phyloP scores from a whole-genome alignment of 305 asterid genomes.

The Andrographis paniculata region DNA sequence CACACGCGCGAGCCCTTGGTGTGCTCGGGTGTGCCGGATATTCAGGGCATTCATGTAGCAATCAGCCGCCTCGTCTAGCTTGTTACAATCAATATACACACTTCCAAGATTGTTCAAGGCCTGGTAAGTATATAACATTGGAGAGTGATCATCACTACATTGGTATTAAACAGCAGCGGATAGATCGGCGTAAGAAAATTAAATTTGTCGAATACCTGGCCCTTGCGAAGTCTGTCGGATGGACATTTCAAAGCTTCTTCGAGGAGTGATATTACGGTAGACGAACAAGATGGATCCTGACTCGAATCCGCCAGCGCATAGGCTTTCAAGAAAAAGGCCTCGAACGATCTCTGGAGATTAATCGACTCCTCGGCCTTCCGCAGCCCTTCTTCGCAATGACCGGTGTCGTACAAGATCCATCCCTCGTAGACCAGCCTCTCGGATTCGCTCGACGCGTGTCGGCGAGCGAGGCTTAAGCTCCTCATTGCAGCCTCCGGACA shows the following conservation, averaged over 20 bases:
- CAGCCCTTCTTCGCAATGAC: conserved; percentile 92
- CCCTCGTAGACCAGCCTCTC: conserved; percentile 96
- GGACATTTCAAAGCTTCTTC: conserved; percentile 96
- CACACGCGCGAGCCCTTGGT: conserved; percentile 98
- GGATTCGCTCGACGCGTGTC: conserved; percentile 75
- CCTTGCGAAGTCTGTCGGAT: conserved; percentile 95
- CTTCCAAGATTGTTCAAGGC: conserved; percentile 97
- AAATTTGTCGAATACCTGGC: too few relatives aligned
- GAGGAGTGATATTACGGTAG: conserved; percentile 79
- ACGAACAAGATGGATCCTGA: conserved; percentile 83
- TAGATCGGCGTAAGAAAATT: too few relatives aligned
- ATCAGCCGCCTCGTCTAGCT: conserved; percentile 88
- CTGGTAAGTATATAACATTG: conserved; percentile 35
- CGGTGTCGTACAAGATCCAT: conserved; percentile 91
- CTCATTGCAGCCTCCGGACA: conserved; percentile 98
- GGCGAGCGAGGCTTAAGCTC: conserved; percentile 84
- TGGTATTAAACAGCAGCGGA: too few relatives aligned
- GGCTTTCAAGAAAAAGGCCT: conserved; percentile 96
- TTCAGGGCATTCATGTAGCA: conserved; percentile 93
- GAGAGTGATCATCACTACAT: too few relatives aligned
- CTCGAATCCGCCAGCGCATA: conserved; percentile 94
- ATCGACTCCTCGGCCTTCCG: conserved; percentile 89
- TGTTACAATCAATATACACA: conserved; percentile 75
- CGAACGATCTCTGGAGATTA: conserved; percentile 80
- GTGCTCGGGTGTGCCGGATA: conserved; percentile 90